Conservation (phyloP, 139 green algal genomes). For the Chlorella ohadii region DNA sequence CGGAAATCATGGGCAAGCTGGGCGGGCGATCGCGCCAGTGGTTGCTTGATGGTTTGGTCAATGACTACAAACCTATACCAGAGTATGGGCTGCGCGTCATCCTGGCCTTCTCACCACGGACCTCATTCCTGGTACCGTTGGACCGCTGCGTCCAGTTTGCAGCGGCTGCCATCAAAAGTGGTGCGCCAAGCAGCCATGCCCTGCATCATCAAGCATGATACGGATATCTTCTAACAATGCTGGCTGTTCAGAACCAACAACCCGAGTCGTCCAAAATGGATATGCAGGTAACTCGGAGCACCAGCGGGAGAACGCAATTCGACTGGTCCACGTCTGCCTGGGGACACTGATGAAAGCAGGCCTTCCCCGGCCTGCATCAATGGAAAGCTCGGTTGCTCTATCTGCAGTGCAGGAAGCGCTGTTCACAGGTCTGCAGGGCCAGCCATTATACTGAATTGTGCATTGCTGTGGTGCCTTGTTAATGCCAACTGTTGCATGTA, state of each 20-base stretch:
- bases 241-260: too few species aligned
- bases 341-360: slow-evolving; percentile 68
- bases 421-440: not conserved
- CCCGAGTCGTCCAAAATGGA: too few species aligned
- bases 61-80: slow-evolving; percentile 91
- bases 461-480: too few species aligned
- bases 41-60: slow-evolving; percentile 71
- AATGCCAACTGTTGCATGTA: too few species aligned
- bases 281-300: not conserved
- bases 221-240: too few species aligned
- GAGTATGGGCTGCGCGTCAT: slow-evolving; percentile 97
- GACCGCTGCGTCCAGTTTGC: slow-evolving; percentile 81
- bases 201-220: too few species aligned
- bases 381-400: not conserved
- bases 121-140: slow-evolving; percentile 94
- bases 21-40: slow-evolving; percentile 90
- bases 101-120: slow-evolving; percentile 91
- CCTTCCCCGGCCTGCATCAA: not conserved
- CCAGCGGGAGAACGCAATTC: slow-evolving; percentile 9
- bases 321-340: slow-evolving; percentile 84
- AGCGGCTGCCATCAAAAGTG: slow-evolving; percentile 3
- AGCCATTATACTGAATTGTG: too few species aligned
- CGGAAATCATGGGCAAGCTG: slow-evolving; percentile 96
- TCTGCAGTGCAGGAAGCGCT: slow-evolving; percentile 29
- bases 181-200: not conserved